Base-by-base conservation (phyloP, 148 eudicot genomes). In the Bassia scoparia region DNA sequence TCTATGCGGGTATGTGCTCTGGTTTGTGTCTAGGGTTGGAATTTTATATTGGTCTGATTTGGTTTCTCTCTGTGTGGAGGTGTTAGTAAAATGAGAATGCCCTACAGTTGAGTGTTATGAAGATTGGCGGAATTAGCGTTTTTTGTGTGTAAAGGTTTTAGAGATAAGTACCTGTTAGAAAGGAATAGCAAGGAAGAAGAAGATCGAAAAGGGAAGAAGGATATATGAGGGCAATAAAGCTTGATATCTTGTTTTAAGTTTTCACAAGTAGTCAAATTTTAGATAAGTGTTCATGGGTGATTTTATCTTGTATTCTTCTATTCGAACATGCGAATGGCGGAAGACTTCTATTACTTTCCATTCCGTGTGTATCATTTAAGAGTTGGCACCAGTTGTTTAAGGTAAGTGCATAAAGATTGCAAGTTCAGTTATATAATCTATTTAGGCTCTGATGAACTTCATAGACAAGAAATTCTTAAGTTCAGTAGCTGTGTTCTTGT, bases 101-200 rank as follows among this genome's bases (percentile, higher is more conserved):
- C n/a, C 43, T 4, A 17, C n/a, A n/a, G 17, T 16, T 49, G 63
- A 58, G 31, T n/a, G 38, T 61, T 41, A 17, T 16, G 34, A 61
- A 3, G 23, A 49, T 43, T n/a, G n/a, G n/a, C n/a, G 30, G 23
- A 31, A 23, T 37, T 5, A 3, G 52, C 8, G 5, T 23, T 66
- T 15, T 23, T 41, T 66, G 31, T 31, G 69, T 46, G n/a, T n/a
- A n/a, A 66, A 38, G 41, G 21, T 64, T n/a, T 66, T n/a, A n/a
- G 27, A 4, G 24, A 4, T 41, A 58, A 10, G 61, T 58, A 3
- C n/a, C n/a, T n/a, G 4, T 23, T 55, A 7, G 30, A n/a, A 55
- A 3, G 30, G 12, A 38, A 23, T 23, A n/a, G n/a, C n/a, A n/a
- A 50, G 46, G 3, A 34, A 23, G 67, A 65, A 21, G 27, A 26